Evolutionary conservation across 139 green algal species (phyloP).

Genomic region (Coelastrella sp.): DNA sequence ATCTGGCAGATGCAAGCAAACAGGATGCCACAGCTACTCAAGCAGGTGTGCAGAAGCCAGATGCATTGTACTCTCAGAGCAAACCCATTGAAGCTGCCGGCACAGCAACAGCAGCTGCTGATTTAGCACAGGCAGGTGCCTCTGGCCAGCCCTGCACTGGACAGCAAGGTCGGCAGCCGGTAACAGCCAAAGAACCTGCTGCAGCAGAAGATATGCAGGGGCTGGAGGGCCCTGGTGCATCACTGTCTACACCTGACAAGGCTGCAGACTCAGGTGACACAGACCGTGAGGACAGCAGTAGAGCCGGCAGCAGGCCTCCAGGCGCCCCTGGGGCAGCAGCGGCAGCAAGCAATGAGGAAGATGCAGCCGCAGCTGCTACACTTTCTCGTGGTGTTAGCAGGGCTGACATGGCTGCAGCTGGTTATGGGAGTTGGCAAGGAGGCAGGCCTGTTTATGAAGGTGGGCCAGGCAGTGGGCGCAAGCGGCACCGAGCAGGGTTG

Average conservation of each 20-base stretch:
- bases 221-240: background rate
- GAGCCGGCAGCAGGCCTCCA: background rate
- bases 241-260: background rate
- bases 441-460: background rate
- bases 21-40: background rate
- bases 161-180: slow-evolving; percentile 4
- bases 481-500: background rate
- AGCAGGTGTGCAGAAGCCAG: too few relatives aligned
- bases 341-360: background rate
- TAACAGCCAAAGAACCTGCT: background rate
- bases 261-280: background rate
- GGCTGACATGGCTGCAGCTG: background rate
- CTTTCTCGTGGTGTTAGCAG: background rate
- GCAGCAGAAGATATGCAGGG: slow-evolving; percentile 5
- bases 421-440: background rate
- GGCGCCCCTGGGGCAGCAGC: slow-evolving; percentile 7
- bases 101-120: background rate
- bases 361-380: slow-evolving; percentile 13
- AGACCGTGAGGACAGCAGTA: slow-evolving; percentile 28
- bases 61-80: too few relatives aligned
- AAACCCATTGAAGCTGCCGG: background rate
- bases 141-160: too few relatives aligned
- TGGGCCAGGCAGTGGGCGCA: background rate
- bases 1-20: background rate
- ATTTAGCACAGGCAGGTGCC: background rate